These are phyloP conservation scores for Pelargonium australe DNA, from an alignment of 441 rosid species.

Conservation along the genomic window DNA sequence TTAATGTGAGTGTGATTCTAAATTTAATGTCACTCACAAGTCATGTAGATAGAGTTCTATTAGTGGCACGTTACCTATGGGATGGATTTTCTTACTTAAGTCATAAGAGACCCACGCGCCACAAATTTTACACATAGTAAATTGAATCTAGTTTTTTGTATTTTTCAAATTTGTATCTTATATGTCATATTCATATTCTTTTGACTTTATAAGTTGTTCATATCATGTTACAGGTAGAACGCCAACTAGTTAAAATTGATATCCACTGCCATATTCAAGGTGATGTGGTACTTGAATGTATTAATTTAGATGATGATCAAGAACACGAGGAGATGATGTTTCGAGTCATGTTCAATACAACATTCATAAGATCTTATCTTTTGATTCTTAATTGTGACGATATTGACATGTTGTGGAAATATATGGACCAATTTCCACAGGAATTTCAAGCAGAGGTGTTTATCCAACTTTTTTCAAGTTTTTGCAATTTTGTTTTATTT, in stretches of 20 bases:
- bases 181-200: constrained; percentile 10
- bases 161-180: background rate
- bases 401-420: constrained; percentile 71
- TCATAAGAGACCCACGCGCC: background rate
- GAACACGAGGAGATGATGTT: constrained; percentile 80
- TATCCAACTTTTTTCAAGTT: constrained; percentile 8
- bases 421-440: constrained; percentile 61
- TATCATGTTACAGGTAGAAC: constrained; percentile 59
- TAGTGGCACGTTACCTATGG: background rate
- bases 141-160: background rate
- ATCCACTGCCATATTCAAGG: constrained; percentile 75
- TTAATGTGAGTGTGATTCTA: background rate
- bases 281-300: constrained; percentile 88
- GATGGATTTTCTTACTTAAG: background rate
- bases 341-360: constrained; percentile 80
- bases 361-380: constrained; percentile 72
- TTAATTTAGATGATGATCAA: constrained; percentile 49
- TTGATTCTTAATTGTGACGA: constrained; percentile 72
- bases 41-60: background rate
- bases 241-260: constrained; percentile 68
- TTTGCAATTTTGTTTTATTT: constrained; percentile 11
- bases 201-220: constrained; percentile 19
- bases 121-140: background rate
- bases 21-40: background rate
- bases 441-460: constrained; percentile 76